Percentiles rank a stretch among this genome's conserved stretches.
These are phyloP conservation scores for Rutidosis leptorrhynchoides DNA, from an alignment of 129 eudicot species.

Conservation along the genomic window DNA sequence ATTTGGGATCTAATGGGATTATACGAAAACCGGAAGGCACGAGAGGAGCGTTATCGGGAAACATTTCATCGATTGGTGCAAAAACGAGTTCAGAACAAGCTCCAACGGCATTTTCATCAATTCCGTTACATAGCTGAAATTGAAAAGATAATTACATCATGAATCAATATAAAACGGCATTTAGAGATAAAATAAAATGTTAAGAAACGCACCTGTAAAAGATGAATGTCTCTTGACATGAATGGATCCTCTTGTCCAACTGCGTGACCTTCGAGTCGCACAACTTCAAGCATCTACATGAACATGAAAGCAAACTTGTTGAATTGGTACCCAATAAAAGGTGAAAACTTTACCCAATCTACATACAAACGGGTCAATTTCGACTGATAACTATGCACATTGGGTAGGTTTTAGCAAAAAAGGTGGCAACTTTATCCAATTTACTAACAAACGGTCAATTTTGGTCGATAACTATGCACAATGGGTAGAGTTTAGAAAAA, in stretches of 20 bases:
- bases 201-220: constrained; percentile 48
- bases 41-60: constrained; percentile 78
- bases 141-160: neutral
- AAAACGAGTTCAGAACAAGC: constrained; percentile 82
- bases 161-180: neutral
- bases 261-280: constrained; percentile 78
- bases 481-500: too few species aligned
- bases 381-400: neutral
- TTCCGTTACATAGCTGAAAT: constrained; percentile 65
- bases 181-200: neutral
- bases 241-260: constrained; percentile 77
- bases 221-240: constrained; percentile 69
- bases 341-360: neutral
- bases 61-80: constrained; percentile 83
- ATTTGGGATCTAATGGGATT: constrained; percentile 73
- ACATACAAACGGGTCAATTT: neutral
- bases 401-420: neutral
- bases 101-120: constrained; percentile 67
- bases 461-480: too few species aligned
- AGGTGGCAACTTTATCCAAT: too few species aligned
- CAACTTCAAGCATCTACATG: constrained; percentile 70
- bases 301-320: too few species aligned
- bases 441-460: too few species aligned
- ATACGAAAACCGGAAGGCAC: constrained; percentile 82
- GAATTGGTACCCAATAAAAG: too few species aligned